These are phyloP conservation scores for Osmanthus fragrans DNA, from an alignment of 257 asterid genomes.

Conservation along the genomic window DNA sequence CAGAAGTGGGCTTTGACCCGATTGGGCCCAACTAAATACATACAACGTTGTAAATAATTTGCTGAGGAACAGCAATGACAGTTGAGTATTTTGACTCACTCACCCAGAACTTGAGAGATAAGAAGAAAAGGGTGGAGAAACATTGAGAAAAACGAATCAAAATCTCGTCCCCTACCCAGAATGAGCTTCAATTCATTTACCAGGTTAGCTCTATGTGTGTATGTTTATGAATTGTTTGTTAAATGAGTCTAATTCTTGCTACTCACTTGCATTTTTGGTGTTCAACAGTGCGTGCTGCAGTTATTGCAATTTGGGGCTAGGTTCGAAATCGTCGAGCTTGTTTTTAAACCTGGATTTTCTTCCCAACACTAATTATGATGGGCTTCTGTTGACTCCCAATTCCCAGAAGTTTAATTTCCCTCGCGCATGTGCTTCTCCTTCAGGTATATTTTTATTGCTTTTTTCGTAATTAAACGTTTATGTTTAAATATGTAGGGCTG, in stretches of 20 bases:
- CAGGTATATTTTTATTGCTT: constrained; percentile 39
- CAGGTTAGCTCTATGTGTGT: constrained; percentile 32
- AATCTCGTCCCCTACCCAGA: neutral
- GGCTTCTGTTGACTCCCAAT: constrained; percentile 26
- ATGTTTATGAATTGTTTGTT: neutral
- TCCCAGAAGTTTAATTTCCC: constrained; percentile 37
- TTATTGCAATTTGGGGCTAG: constrained; percentile 35
- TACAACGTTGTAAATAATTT: too few relatives aligned
- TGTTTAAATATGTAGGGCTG: neutral
- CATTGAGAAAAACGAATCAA: neutral
- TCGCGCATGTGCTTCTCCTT: constrained; percentile 48
- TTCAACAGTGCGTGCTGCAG: constrained; percentile 39
- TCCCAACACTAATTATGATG: constrained; percentile 27
- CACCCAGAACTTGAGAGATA: constrained; percentile 5
- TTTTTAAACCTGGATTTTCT: constrained; percentile 38
- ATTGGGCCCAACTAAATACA: neutral
- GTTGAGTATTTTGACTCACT: too few relatives aligned
- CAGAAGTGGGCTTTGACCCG: neutral
- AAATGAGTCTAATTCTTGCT: neutral
- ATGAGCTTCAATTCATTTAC: constrained; percentile 53
- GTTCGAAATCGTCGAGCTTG: constrained; percentile 59
- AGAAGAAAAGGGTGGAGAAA: constrained; percentile 22
- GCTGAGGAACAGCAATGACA: too few relatives aligned
- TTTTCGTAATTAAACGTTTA: neutral
- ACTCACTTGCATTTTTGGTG: constrained; percentile 10